Evolutionary conservation across 225 moss, liverwort and hornwort genomes (phyloP), one percentile per base, ranked within the genome.

Genomic region (Polytrichum commune): DNA sequence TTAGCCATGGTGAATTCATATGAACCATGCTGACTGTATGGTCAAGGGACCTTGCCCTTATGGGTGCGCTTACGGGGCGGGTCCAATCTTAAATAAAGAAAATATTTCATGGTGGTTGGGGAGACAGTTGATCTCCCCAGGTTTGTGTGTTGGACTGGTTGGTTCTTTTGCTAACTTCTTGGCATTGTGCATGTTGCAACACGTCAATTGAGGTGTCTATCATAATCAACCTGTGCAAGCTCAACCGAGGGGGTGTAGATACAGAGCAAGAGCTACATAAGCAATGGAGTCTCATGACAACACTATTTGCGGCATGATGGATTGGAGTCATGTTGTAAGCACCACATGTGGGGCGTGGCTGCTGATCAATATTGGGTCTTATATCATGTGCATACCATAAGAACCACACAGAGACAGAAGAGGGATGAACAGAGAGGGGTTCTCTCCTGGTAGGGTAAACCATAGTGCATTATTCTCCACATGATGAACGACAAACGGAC

Each of bases 11-110:
- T 69, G 19, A 70, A 74, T 19, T 76, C 26, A 66, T 23, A 29
- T 54, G 24, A 62, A 75, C 78, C 76, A 32, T 71, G 79, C 76
- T 53, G 76, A 79, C 76, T 67, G 27, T 60, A 63, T 25, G 66
- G 76, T 76, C 76, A 68, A 66, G 53, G 65, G 82, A 77, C 79
- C 79, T 76, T 85, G 79, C 79, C 77, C 79, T 77, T 55, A 82
- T 74, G 79, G 79, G 79, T 82, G 85, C 77, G 82, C 82, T 85
- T 82, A 82, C 77, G 82, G 79, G 76, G 82, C 63, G 6, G 79
- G 79, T 82, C 79, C 82, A 0, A 82, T 74, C 79, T 74, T 72
- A 64, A 85, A 82, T 77, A 82, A 85, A 75, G 74, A 35, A 30
- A 18, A 33, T 6, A 7, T 54, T 74, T 76, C 72, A 60, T 70